phyloP scores from a whole-genome alignment of 1,139 yeast genomes.

The Candida smagusa region DNA sequence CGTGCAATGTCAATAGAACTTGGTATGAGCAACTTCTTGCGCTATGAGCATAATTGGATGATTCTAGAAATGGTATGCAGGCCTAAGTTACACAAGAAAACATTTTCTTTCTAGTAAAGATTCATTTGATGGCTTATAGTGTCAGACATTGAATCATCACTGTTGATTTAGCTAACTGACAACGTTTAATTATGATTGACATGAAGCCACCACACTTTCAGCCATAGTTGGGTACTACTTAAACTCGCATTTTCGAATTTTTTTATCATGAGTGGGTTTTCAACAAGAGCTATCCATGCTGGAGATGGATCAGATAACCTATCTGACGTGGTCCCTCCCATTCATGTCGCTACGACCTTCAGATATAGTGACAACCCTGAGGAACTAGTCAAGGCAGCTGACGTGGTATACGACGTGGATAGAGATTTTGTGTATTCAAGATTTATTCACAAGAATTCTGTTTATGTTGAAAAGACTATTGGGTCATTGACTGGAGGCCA shows the following conservation, averaged over 20 bases:
- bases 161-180: no score
- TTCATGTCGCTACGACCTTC: constrained; percentile 78
- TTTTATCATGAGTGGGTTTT: constrained; percentile 36
- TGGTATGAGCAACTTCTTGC: no score
- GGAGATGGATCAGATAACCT: constrained; percentile 49
- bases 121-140: no score
- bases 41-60: no score
- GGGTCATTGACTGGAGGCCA: constrained; percentile 54
- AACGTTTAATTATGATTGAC: no score
- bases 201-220: no score
- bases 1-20: no score
- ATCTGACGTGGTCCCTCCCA: constrained; percentile 72
- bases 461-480: constrained; percentile 66
- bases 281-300: constrained; percentile 59
- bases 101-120: no score
- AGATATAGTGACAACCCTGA: constrained; percentile 61
- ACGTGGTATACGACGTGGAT: constrained; percentile 17
- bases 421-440: constrained; percentile 54
- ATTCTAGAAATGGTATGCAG: no score
- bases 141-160: no score
- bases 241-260: neutral
- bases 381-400: constrained; percentile 42
- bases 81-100: no score
- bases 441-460: constrained; percentile 66
- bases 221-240: no score